Conservation (phyloP, 768 basidiomycete species). For the Lyophyllum decastes region DNA sequence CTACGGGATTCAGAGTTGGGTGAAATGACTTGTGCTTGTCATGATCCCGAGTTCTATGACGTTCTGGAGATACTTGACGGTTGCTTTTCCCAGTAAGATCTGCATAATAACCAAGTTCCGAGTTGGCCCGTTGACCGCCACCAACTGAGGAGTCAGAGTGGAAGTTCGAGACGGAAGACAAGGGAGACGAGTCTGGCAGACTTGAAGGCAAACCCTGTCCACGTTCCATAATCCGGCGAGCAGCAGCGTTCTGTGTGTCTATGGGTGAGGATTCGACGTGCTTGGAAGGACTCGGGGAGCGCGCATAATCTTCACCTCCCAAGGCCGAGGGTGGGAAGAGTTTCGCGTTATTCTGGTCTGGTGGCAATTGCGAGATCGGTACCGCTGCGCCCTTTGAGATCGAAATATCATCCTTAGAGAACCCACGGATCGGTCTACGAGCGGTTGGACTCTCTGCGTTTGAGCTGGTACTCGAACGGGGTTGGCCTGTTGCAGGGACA, state of each 20-base stretch:
- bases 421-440: constrained; percentile 41
- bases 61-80: constrained; percentile 55
- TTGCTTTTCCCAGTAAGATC: constrained; percentile 49
- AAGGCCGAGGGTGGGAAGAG: constrained; percentile 50
- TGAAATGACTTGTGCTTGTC: constrained; percentile 66
- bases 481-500: constrained; percentile 32
- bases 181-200: constrained; percentile 54
- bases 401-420: constrained; percentile 62
- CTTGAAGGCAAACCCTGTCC: constrained; percentile 49
- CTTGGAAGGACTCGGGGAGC: constrained; percentile 57
- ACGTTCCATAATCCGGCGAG: constrained; percentile 44
- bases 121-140: constrained; percentile 64
- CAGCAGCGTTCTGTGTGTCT: constrained; percentile 37
- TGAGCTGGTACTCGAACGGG: constrained; percentile 58
- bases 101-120: constrained; percentile 80
- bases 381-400: constrained; percentile 49
- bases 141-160: constrained; percentile 29
- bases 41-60: constrained; percentile 50
- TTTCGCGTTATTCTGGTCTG: constrained; percentile 58
- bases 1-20: constrained; percentile 52
- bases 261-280: constrained; percentile 50
- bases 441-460: constrained; percentile 33
- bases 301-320: constrained; percentile 34
- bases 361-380: constrained; percentile 57
- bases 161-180: constrained; percentile 60